Evolutionary conservation across 495 filamentous ascomycete genomes (phyloP), one percentile per base, ranked within the genome.

Genomic region (Neurospora tetraspora): DNA sequence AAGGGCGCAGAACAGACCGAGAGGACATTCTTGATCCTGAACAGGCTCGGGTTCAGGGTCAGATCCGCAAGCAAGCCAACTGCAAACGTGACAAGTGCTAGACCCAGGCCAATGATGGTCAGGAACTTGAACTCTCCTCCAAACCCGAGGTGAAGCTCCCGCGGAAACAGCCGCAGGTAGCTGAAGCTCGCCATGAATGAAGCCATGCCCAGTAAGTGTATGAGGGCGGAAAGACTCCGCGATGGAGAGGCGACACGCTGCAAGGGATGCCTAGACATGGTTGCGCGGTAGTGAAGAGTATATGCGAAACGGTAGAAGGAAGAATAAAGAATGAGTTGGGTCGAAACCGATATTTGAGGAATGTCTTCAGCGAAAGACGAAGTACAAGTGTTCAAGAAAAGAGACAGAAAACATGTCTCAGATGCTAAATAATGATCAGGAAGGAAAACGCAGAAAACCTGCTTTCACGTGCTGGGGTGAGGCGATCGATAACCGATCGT

Each of bases 121-220:
- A 95, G 83, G 81, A 91, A 94, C 81, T 95, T 92, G 76, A 91
- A 91, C 79, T 94, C 91, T 86, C 92, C 94, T 31, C 93, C 94
- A 77, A 91, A 96, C 27, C 91, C 88, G 14, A 88, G 83, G 74
- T 90, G 90, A 70, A 91, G 89, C 68, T 74, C 73, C 39, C 77
- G 83, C 16, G 83, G 83, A 76, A 78, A 81, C 73, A 73, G 71
- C 39, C 74, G 70, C 38, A 82, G 80, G 71, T 86, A 94, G 78
- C 87, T 86, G 80, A 93, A 94, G 40, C 88, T 91, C 75, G 85
- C 87, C 14, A 86, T 71, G 80, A 94, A 96, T 71, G 88, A 93
- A 23, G 84, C 74, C 18, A 96, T 85, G 14, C 93, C 93, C 14
- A 84, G 68, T 23, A 92, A 85, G 82, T 97, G 94, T 65, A 94